These are phyloP conservation scores for Phialophora tarda DNA, from an alignment of 2,329 filamentous ascomycete genomes.

Conservation along the genomic window DNA sequence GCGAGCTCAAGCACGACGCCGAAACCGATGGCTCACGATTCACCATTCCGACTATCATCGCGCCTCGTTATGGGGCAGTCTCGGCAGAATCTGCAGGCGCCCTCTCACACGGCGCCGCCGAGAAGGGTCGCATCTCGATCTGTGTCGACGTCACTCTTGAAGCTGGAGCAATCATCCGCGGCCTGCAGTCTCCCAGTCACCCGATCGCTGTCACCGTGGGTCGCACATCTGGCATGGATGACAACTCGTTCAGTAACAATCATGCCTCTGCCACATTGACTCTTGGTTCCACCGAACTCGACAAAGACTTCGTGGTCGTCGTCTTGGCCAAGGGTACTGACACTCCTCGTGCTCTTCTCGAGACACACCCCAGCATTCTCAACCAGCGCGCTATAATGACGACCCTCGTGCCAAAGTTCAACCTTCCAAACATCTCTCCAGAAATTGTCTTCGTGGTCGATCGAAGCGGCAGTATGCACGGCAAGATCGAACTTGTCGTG, in stretches of 20 bases:
- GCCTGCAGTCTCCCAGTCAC: constrained; percentile 70
- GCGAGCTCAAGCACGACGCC: constrained; percentile 74
- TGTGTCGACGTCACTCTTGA: constrained; percentile 66
- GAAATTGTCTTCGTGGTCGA: constrained; percentile 77
- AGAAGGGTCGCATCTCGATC: constrained; percentile 57
- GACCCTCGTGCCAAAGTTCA: constrained; percentile 72
- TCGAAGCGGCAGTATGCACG: constrained; percentile 66
- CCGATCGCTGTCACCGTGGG: constrained; percentile 70
- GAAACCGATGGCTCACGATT: constrained; percentile 71
- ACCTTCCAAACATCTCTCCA: constrained; percentile 59
- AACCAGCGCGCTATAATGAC: constrained; percentile 71
- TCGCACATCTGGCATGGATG: constrained; percentile 55
- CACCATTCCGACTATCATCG: constrained; percentile 70
- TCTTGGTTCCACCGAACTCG: constrained; percentile 59
- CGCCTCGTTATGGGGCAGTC: constrained; percentile 65
- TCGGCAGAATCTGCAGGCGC: constrained; percentile 15
- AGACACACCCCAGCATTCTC: constrained; percentile 66
- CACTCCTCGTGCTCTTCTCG: constrained; percentile 68
- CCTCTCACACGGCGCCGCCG: constrained; percentile 16
- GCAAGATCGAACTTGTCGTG: constrained; percentile 56
- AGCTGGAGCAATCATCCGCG: constrained; percentile 62
- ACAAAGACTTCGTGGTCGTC: constrained; percentile 71
- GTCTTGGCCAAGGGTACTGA: constrained; percentile 65
- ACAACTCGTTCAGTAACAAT: constrained; percentile 57
- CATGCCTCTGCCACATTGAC: constrained; percentile 68